Evolutionary conservation across 2,329 filamentous ascomycete species (phyloP).

Genomic region (Trichoderma brevicompactum): DNA sequence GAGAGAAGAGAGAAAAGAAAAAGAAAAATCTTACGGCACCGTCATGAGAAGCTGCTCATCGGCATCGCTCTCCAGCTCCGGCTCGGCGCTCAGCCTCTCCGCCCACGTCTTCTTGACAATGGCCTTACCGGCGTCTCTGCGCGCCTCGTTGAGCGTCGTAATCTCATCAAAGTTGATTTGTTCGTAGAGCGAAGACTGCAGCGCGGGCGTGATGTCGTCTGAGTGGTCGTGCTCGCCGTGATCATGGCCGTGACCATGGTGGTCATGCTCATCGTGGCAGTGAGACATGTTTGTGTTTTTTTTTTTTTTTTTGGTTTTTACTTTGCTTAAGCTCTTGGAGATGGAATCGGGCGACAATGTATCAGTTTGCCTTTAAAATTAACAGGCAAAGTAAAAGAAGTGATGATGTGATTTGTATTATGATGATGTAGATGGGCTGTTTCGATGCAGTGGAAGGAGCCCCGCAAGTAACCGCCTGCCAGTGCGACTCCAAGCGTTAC

Average conservation of each 20-base stretch:
- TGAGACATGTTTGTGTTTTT: slow-evolving; percentile 45
- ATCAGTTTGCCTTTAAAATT: background rate
- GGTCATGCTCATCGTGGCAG: slow-evolving; percentile 56
- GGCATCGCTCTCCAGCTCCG: slow-evolving; percentile 81
- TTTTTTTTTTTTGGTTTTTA: background rate
- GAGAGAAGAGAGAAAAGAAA: background rate
- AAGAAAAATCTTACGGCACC: slow-evolving; percentile 71
- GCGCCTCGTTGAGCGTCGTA: slow-evolving; percentile 80
- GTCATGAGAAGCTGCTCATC: slow-evolving; percentile 95
- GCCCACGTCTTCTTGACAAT: slow-evolving; percentile 91
- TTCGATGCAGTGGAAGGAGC: slow-evolving; percentile 5
- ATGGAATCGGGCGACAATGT: background rate
- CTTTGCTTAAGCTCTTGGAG: background rate
- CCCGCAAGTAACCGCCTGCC: slow-evolving; percentile 24
- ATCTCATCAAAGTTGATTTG: slow-evolving; percentile 90
- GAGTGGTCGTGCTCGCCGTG: slow-evolving; percentile 78
- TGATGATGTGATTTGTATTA: background rate
- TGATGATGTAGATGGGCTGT: slow-evolving; percentile 18
- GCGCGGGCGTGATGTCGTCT: slow-evolving; percentile 88
- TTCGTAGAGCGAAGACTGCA: slow-evolving; percentile 88
- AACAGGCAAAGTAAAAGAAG: background rate
- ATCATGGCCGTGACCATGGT: slow-evolving; percentile 56
- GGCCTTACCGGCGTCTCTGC: slow-evolving; percentile 67
- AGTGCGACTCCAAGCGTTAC: slow-evolving; percentile 2
- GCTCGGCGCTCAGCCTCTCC: slow-evolving; percentile 70